A percentile compares a stretch with the other conserved stretches of the same genome.
phyloP scores from a whole-genome alignment of 2,329 filamentous ascomycete genomes.

The Neofusicoccum kwambonambiense region DNA sequence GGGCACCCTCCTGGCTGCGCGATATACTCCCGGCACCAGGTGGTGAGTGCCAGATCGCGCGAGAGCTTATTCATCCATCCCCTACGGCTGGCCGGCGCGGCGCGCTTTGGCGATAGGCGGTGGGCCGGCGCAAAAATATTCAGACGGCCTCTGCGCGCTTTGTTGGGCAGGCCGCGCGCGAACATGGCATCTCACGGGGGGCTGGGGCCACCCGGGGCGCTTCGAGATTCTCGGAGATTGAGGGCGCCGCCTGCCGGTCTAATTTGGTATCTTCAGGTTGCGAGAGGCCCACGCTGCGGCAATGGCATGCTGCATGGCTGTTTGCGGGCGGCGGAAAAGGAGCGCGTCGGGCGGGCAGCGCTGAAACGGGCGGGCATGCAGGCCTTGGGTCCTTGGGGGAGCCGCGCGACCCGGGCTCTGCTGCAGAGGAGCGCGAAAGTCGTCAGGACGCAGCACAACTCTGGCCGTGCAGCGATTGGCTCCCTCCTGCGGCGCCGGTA shows the following conservation, averaged over 20 bases:
- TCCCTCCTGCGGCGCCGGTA: background rate
- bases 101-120: background rate
- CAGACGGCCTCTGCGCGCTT: constrained; percentile 2
- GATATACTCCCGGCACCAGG: background rate
- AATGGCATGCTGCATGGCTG: background rate
- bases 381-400: background rate
- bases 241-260: constrained; percentile 2
- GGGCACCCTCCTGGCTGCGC: background rate
- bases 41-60: background rate
- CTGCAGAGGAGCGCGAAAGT: background rate
- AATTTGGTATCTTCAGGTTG: background rate
- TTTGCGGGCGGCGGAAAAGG: constrained; percentile 13
- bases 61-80: constrained; percentile 7
- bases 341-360: constrained; percentile 5
- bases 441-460: background rate
- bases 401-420: background rate
- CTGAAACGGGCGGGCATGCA: background rate
- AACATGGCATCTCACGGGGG: background rate
- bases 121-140: constrained; percentile 13
- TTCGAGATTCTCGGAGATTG: constrained; percentile 7
- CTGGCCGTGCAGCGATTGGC: background rate
- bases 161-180: background rate
- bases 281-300: background rate
- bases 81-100: background rate
- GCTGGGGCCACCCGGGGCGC: background rate